Base-by-base conservation (phyloP, 805 yeast genomes). In the Zygosaccharomyces siamensis region DNA sequence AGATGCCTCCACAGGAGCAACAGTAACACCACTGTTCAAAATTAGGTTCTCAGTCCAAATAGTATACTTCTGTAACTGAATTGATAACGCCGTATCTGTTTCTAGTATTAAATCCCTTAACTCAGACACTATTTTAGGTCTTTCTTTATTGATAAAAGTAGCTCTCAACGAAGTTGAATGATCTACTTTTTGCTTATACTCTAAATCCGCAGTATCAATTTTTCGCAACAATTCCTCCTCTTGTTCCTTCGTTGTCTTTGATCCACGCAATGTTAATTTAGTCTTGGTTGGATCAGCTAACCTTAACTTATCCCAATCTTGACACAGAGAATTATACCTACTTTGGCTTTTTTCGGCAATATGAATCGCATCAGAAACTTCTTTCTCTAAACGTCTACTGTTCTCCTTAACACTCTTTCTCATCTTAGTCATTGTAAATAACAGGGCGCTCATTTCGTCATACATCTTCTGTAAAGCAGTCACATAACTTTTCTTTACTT, bases 41-140 rank as follows among this genome's bases (percentile, higher is more conserved):
- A 87, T 76, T 48, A 86, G 75, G 18, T 88, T 86, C 68, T 92
- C 98, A 45, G 83, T 79, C 76, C 88, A 85, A 27, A 92, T 86
- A 3, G 97, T 84, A 66, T 84, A 92, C 62, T 89, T 89, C 59
- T 87, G 92, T 48, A 93, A 72, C 67, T 92, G 97, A 45, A 90
- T 80, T 52, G 88, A 80, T 75, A 92, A 72, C 7, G 97, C 98
- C 43, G 88, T 81, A 67, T 93, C 98, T 62, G 88, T 76, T 67
- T 92, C 97, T 53, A 90, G 72, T 48, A 89, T 82, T 53, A 89
- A 72, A 62, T 86, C 84, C 62, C 83, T 86, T 52, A 93, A 73
- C 54, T 80, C 82, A 51, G 79, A 77, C 5, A 88, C 81, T 35
- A 79, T 78, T 49, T 78, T 81, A 6, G 98, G 99, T 57, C 99